Conservation (phyloP, 352 stramenopile species). For the Phytophthora pistaciae region DNA sequence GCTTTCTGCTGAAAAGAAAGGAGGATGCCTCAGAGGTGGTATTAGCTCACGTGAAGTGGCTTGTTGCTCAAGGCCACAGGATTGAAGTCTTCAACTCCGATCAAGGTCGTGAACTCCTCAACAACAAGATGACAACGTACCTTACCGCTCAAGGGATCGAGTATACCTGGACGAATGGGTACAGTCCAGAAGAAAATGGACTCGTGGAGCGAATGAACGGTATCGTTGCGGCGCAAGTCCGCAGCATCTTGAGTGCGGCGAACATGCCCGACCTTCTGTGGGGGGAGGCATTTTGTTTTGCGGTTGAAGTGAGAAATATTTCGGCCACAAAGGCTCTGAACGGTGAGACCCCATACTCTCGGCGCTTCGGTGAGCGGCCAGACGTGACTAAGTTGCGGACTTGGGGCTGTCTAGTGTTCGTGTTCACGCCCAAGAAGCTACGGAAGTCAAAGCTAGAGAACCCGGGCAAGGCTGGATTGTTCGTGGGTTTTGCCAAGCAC, state of each 20-base stretch:
- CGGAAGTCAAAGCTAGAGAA: not conserved
- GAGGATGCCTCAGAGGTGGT: not conserved
- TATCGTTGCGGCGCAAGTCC: not conserved
- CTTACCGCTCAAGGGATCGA: not conserved
- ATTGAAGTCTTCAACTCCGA: not conserved
- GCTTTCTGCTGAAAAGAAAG: not conserved
- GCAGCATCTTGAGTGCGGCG: not conserved
- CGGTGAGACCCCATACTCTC: not conserved
- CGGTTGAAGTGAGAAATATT: not conserved
- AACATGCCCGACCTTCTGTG: not conserved
- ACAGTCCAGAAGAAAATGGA: not conserved
- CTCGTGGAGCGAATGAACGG: not conserved
- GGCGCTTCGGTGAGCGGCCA: not conserved
- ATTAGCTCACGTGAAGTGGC: not conserved
- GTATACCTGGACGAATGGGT: not conserved
- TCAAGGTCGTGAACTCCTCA: not conserved
- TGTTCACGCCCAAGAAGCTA: not conserved
- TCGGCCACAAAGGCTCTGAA: not conserved
- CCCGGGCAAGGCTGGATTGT: not conserved
- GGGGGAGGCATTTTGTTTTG: not conserved
- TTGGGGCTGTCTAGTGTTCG: not conserved
- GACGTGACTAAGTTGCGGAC: not conserved
- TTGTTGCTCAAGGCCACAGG: not conserved
- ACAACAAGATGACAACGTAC: not conserved
- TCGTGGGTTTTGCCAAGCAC: not conserved